Percentiles rank a stretch among this genome's conserved stretches.
Conservation (phyloP, 306 rosid species). For the Sophora flavescens region DNA sequence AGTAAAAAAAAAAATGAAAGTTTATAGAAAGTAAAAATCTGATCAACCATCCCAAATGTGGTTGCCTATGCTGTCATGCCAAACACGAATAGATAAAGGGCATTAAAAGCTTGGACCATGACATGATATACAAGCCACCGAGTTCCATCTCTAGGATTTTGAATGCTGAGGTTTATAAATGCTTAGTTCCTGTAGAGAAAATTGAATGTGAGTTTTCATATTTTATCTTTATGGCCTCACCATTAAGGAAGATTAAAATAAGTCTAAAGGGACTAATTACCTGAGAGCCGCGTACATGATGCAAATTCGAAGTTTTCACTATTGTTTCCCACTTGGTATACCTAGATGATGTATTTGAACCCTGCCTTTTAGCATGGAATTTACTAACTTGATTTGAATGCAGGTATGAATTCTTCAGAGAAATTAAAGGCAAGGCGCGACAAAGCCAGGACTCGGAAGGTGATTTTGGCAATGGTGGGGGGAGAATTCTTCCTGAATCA, state of each 20-base stretch:
- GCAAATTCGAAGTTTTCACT: slow-evolving; percentile 75
- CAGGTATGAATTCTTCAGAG: slow-evolving; percentile 53
- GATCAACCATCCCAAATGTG: slow-evolving; percentile 14
- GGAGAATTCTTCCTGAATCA: slow-evolving; percentile 51
- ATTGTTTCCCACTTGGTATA: slow-evolving; percentile 94
- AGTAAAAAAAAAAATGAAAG: slow-evolving; percentile 26
- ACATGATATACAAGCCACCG: slow-evolving; percentile 28
- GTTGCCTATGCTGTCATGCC: slow-evolving; percentile 37
- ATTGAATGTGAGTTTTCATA: slow-evolving; percentile 29
- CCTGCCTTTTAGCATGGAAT: slow-evolving; percentile 51
- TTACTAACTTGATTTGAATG: slow-evolving; percentile 44
- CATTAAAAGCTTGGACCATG: slow-evolving; percentile 25
- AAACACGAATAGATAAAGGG: slow-evolving; percentile 33
- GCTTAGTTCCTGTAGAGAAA: slow-evolving; percentile 71
- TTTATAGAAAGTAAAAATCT: background rate
- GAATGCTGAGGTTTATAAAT: slow-evolving; percentile 68
- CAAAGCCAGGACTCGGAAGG: slow-evolving; percentile 98
- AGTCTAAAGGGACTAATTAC: slow-evolving; percentile 52
- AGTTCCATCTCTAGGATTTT: slow-evolving; percentile 54
- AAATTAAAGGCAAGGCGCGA: slow-evolving; percentile 74
- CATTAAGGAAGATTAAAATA: background rate
- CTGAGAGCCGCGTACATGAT: slow-evolving; percentile 71
- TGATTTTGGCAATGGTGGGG: slow-evolving; percentile 88
- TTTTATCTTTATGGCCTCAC: slow-evolving; percentile 7
- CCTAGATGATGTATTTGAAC: slow-evolving; percentile 55